These are phyloP conservation scores for Saxophila tyrrhenica DNA, from an alignment of 495 filamentous ascomycete species.

Conservation along the genomic window DNA sequence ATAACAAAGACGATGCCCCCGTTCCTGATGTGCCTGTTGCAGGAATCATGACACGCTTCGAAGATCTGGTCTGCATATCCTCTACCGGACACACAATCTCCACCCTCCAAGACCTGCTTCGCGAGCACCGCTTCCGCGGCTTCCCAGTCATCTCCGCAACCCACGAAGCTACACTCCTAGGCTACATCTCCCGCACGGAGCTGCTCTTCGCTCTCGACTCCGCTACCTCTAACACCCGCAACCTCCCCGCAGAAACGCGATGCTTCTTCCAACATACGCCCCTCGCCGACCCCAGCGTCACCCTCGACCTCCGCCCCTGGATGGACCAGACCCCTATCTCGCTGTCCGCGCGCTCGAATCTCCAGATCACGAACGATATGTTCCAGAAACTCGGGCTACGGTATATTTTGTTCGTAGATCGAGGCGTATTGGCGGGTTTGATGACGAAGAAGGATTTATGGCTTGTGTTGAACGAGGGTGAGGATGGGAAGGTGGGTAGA, in stretches of 20 bases:
- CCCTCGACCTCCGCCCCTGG: slow-evolving; percentile 83
- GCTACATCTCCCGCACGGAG: slow-evolving; percentile 90
- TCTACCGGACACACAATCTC: slow-evolving; percentile 79
- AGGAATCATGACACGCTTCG: slow-evolving; percentile 82
- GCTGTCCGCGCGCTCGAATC: slow-evolving; percentile 57
- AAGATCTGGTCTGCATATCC: slow-evolving; percentile 80
- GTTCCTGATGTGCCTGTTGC: slow-evolving; percentile 73
- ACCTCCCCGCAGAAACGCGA: slow-evolving; percentile 62
- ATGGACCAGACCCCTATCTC: slow-evolving; percentile 98
- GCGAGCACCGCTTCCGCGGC: slow-evolving; percentile 67
- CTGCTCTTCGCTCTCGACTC: slow-evolving; percentile 66
- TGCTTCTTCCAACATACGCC: slow-evolving; percentile 75
- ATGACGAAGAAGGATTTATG: slow-evolving; percentile 98
- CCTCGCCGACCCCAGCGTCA: slow-evolving; percentile 63
- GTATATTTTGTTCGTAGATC: slow-evolving; percentile 78
- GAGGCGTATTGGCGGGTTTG: slow-evolving; percentile 69
- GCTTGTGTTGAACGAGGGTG: slow-evolving; percentile 75
- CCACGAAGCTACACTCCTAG: slow-evolving; percentile 62
- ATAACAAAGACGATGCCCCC: slow-evolving; percentile 74
- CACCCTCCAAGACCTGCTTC: slow-evolving; percentile 55
- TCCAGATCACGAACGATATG: slow-evolving; percentile 75
- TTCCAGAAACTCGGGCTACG: slow-evolving; percentile 88
- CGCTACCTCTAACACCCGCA: slow-evolving; percentile 40
- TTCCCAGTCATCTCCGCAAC: slow-evolving; percentile 82
- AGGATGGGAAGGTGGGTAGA: slow-evolving; percentile 35